Evolutionary conservation across 1,139 yeast species (phyloP), one percentile per base, ranked within the genome.

Genomic region (Candida sp.): DNA sequence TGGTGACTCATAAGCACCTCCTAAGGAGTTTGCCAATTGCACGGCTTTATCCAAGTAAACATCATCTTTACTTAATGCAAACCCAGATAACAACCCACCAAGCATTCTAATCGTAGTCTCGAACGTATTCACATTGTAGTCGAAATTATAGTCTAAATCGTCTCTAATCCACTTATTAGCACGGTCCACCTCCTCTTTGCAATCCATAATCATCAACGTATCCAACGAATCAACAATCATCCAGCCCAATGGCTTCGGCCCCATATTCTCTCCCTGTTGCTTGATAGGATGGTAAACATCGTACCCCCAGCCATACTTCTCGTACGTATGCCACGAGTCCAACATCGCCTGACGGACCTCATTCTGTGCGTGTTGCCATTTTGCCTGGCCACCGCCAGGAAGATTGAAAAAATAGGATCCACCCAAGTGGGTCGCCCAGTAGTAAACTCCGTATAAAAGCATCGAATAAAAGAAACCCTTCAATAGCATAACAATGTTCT

Each of bases 91-190:
- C 25, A 93, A 75, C 0, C 98, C 98, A 41, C 98, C 98, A 46
- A 93, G 74, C 96, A 92, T 91, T 62, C 98, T 79, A 58, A 91
- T 93, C 4, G 98, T 91, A 9, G 98, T 91, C 66, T 93, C 98
- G 68, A 93, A 93, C 3, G 91, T 87, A 65, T 87, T 91, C 45
- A 92, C 96, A 37, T 83, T 81, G 60, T 85, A 82, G 64, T 91
- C 90, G 61, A 90, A 83, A 30, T 62, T 61, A 57, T 77, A 77
- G 57, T 72, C 74, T 58, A 77, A 69, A 49, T 70, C 77, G 47
- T 84, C 73, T 49, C 79, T 77, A 49, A 93, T 88, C 97, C 98
- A 94, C 3, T 80, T 65, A 53, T 83, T 80, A 7, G 96, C 96
- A 42, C 82, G 76, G 31, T 68, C 70, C 40, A 90, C 76, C 60